Conservation (phyloP, 23 red algal genomes). For the Agarophyton chilense region DNA sequence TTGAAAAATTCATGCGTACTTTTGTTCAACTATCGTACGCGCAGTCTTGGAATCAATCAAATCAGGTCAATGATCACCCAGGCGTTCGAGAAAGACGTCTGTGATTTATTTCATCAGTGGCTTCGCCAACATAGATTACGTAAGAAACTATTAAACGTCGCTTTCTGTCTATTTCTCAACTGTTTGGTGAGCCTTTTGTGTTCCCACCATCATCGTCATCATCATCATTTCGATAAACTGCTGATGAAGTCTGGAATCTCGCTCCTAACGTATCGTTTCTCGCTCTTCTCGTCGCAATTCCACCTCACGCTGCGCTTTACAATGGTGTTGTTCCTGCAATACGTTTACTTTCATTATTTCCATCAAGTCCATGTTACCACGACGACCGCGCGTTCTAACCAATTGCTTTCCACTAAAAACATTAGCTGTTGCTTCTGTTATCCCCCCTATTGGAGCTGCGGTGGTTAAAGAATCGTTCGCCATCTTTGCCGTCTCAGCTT, state of each 20-base stretch:
- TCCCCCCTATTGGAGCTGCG: no score
- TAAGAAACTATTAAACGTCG: no score
- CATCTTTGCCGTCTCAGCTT: no score
- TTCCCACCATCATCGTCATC: no score
- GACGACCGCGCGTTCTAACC: neutral
- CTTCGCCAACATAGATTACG: no score
- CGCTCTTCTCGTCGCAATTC: neutral
- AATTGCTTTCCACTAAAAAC: neutral
- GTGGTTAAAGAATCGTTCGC: no score
- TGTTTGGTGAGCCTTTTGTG: neutral
- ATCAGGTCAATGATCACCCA: neutral
- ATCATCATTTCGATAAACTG: neutral
- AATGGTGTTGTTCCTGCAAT: neutral
- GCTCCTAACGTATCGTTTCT: neutral
- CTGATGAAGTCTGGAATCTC: no score
- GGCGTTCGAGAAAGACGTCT: neutral
- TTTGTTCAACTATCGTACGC: slow-evolving; percentile 14
- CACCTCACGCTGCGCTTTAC: neutral
- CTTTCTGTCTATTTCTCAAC: neutral
- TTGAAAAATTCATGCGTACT: no score
- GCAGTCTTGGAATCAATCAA: slow-evolving; percentile 33
- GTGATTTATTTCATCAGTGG: neutral
- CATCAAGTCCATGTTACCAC: neutral
- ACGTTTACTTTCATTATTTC: neutral
- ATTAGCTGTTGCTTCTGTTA: no score